Base-by-base conservation (phyloP, 768 basidiomycete species). In the Cytidiella melzeri region DNA sequence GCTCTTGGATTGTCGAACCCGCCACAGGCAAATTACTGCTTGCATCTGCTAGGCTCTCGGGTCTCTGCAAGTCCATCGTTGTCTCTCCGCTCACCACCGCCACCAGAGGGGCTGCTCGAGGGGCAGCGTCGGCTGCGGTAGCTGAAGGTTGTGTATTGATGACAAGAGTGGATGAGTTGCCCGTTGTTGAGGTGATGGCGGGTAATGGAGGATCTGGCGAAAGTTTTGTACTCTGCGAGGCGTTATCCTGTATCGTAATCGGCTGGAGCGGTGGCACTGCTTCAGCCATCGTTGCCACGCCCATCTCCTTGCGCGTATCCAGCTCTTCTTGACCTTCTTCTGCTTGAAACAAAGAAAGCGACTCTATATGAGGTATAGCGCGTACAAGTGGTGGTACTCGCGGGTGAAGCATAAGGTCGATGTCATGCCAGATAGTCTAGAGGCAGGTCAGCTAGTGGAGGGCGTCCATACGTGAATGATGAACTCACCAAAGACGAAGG, bases 301-400 rank as follows among this genome's bases (percentile, higher is more conserved):
- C 68, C 18, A 82, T 63, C 13, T 64, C 64, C 46, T 66, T 61
- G 20, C 80, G 75, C 9, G 65, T 60, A 34, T 72, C 73, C 3
- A 52, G 59, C 64, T 91, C 88, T 58, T 87, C 84, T 18, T 72
- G 68, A 25, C 77, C 73, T 58, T 87, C 85, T 55, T 89, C 84
- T 2, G 69, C 66, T 23, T 72, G 74, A 55, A 80, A 81, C 24
- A 90, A 69, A 11, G 81, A 74, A 13, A 89, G 61, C 1, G 73
- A 64, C 53, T 85, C 85, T 10, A 85, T 61, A 25, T 75, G 70
- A 13, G 87, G 86, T 49, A 86, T 63, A 3, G 83, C 73, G 40
- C 84, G 80, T 46, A 89, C 71, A 11, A 88, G 65, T 6, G 89
- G 85, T 7, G 91, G 91, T 4, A 87, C 72, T 19, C 88, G 83